Evolutionary conservation across 345 rosid species (phyloP).

Genomic region (Carallia pectinifolia): DNA sequence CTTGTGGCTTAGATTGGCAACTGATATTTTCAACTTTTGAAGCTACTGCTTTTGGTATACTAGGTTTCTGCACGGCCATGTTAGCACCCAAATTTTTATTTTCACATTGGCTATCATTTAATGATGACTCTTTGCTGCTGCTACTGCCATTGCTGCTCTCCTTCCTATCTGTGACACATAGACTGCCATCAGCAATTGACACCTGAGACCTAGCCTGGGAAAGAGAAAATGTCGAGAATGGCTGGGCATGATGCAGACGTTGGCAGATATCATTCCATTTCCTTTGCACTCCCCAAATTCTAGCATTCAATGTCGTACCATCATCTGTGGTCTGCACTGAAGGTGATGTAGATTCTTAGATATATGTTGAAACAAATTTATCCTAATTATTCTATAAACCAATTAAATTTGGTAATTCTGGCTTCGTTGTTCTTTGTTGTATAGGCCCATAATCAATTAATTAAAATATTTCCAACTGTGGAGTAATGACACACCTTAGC

Average conservation of each 20-base stretch:
- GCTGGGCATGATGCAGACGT: constrained; percentile 47
- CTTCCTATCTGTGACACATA: constrained; percentile 11
- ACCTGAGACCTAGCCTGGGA: constrained; percentile 31
- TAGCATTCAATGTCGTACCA: constrained; percentile 36
- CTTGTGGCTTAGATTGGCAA: constrained; percentile 26
- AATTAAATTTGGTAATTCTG: no score
- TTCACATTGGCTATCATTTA: constrained; percentile 6
- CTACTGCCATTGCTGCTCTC: constrained; percentile 6
- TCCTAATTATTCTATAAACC: no score
- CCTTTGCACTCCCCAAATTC: constrained; percentile 38
- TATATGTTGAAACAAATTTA: constrained; percentile 11
- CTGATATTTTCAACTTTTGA: constrained; percentile 18
- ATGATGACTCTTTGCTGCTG: constrained; percentile 7
- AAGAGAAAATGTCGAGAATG: constrained; percentile 32
- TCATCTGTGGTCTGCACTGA: constrained; percentile 65
- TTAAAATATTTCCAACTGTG: constrained; percentile 12
- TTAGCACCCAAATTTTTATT: constrained; percentile 10
- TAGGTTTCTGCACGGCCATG: constrained; percentile 12
- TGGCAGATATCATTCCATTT: constrained; percentile 64
- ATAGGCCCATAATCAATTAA: not conserved
- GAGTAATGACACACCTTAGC: constrained; percentile 43
- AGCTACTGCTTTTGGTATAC: constrained; percentile 1
- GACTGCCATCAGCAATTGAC: constrained; percentile 19
- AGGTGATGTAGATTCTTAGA: constrained; percentile 42
- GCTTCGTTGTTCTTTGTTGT: no score